These are phyloP conservation scores for Picochlorum sp. DNA, from an alignment of 139 green algal species.

Conservation along the genomic window DNA sequence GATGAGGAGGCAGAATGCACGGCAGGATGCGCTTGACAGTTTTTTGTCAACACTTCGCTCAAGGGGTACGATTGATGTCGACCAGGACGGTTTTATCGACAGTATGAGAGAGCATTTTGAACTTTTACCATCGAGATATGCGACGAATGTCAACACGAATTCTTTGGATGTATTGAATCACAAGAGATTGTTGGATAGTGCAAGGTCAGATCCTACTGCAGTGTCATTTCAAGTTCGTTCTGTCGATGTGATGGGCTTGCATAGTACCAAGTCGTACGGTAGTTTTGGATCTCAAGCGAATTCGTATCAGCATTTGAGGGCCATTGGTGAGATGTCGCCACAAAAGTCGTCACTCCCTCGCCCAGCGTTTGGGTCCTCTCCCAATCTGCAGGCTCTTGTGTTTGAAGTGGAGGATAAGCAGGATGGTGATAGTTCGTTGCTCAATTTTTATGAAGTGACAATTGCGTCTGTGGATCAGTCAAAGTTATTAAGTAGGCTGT, in stretches of 20 bases:
- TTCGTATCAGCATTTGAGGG: slow-evolving; percentile 2
- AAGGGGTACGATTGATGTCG: slow-evolving; percentile 51
- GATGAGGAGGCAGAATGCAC: neutral
- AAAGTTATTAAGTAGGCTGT: slow-evolving; percentile 82
- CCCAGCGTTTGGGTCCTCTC: slow-evolving; percentile 85
- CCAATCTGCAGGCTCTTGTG: slow-evolving; percentile 74
- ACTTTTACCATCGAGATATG: slow-evolving; percentile 71
- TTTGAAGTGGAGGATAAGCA: slow-evolving; percentile 52
- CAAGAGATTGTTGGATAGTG: slow-evolving; percentile 82
- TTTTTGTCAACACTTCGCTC: slow-evolving; percentile 56
- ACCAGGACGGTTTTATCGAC: slow-evolving; percentile 47
- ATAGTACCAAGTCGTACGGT: slow-evolving; percentile 28
- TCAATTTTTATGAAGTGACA: slow-evolving; percentile 84
- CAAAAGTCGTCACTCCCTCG: slow-evolving; percentile 24
- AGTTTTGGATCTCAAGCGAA: slow-evolving; percentile 7
- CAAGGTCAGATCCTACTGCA: slow-evolving; percentile 57
- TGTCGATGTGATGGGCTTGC: slow-evolving; percentile 57
- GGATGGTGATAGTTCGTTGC: slow-evolving; percentile 7
- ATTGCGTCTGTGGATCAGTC: slow-evolving; percentile 83
- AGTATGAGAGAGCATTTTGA: slow-evolving; percentile 73
- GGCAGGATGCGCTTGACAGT: slow-evolving; percentile 41
- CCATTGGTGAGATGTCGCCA: slow-evolving; percentile 13
- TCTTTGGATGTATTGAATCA: slow-evolving; percentile 87
- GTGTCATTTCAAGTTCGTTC: slow-evolving; percentile 79
- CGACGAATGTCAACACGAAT: slow-evolving; percentile 81